These are phyloP conservation scores for Entophlyctis luteolus DNA, from an alignment of 192 early-diverging fungal species.

Conservation along the genomic window DNA sequence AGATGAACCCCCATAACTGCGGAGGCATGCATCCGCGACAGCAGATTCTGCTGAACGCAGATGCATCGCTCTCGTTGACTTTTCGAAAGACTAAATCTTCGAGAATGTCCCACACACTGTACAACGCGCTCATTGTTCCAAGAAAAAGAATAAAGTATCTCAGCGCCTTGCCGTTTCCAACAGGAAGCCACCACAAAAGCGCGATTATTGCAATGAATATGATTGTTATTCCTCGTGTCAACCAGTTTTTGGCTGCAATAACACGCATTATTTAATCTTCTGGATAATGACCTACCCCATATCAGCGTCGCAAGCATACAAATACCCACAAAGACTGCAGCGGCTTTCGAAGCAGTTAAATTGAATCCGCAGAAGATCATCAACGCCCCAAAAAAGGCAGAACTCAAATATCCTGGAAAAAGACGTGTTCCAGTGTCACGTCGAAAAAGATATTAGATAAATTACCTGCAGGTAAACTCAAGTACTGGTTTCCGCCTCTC, in stretches of 20 bases:
- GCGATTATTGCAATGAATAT: slow-evolving; percentile 78
- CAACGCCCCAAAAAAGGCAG: slow-evolving; percentile 81
- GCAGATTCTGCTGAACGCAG: slow-evolving; percentile 61
- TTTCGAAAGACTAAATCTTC: slow-evolving; percentile 88
- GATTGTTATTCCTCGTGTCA: slow-evolving; percentile 74
- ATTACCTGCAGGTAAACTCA: slow-evolving; percentile 72
- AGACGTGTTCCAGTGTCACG: neutral
- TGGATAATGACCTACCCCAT: slow-evolving; percentile 47
- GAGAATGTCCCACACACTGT: slow-evolving; percentile 92
- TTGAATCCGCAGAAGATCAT: slow-evolving; percentile 94
- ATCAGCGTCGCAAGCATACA: slow-evolving; percentile 76
- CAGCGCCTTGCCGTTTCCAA: slow-evolving; percentile 62
- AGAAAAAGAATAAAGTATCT: slow-evolving; percentile 91
- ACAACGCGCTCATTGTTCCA: slow-evolving; percentile 89
- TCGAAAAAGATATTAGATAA: neutral
- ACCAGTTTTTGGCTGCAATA: slow-evolving; percentile 70
- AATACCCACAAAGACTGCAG: slow-evolving; percentile 78
- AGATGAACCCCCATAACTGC: slow-evolving; percentile 85
- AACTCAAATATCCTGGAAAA: slow-evolving; percentile 73
- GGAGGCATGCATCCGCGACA: slow-evolving; percentile 68
- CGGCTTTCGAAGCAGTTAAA: slow-evolving; percentile 78
- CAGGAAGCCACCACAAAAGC: slow-evolving; percentile 74
- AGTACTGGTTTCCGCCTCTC: slow-evolving; percentile 71
- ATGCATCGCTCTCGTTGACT: slow-evolving; percentile 93
- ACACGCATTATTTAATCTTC: neutral